Conservation (phyloP, 164 flowering plant genomes). For the Nymphaea thermarum region DNA sequence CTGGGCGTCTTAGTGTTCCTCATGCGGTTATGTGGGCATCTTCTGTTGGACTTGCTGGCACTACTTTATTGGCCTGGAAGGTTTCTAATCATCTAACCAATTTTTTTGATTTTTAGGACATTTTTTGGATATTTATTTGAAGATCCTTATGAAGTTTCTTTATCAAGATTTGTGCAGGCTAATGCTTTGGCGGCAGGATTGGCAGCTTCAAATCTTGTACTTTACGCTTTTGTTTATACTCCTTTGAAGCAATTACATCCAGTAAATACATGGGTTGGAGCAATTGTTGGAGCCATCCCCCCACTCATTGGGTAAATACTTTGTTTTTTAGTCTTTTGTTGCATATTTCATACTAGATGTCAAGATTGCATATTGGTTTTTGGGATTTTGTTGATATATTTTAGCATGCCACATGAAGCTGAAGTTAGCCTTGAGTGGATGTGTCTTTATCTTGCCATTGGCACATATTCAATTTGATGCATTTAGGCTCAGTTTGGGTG, state of each 20-base stretch:
- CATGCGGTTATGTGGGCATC: slow-evolving; percentile 87
- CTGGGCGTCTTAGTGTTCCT: slow-evolving; percentile 57
- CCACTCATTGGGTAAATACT: slow-evolving; percentile 86
- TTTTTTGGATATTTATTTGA: slow-evolving; percentile 8
- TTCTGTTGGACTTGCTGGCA: slow-evolving; percentile 65
- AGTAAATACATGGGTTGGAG: slow-evolving; percentile 97
- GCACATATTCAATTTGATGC: no score
- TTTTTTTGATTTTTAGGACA: neutral
- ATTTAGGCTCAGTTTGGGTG: no score
- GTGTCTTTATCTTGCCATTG: no score
- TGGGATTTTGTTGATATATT: no score
- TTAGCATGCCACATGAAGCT: neutral
- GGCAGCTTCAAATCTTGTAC: slow-evolving; percentile 80
- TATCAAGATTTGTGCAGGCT: slow-evolving; percentile 84
- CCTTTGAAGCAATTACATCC: slow-evolving; percentile 96
- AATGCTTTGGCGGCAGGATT: slow-evolving; percentile 88
- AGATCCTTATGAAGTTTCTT: slow-evolving; percentile 21
- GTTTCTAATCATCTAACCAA: slow-evolving; percentile 21
- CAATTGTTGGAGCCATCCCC: slow-evolving; percentile 96
- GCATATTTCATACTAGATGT: no score
- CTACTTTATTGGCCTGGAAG: slow-evolving; percentile 71
- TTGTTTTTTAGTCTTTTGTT: neutral
- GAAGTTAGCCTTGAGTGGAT: neutral
- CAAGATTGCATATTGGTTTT: no score
- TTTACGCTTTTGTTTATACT: slow-evolving; percentile 89